Evolutionary conservation across 495 filamentous ascomycete genomes (phyloP).

Genomic region (Durotheca rogersii): DNA sequence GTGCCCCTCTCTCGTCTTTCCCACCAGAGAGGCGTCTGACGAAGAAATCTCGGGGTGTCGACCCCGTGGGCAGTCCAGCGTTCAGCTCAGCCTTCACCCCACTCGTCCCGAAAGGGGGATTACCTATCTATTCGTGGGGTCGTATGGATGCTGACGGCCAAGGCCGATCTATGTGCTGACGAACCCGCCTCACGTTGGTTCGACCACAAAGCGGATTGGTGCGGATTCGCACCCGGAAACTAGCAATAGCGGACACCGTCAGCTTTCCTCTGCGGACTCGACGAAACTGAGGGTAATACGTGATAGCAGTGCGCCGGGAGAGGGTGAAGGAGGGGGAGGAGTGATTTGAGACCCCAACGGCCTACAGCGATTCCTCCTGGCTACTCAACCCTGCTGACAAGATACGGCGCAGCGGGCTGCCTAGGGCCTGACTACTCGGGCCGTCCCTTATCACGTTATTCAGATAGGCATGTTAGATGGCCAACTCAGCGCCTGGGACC

Average conservation of each 20-base stretch:
- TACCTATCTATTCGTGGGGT: slow-evolving; percentile 26
- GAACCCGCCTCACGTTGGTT: slow-evolving; percentile 28
- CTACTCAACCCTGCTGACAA: slow-evolving; percentile 18
- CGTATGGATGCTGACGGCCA: slow-evolving; percentile 27
- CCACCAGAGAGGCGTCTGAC: slow-evolving; percentile 8
- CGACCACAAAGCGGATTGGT: slow-evolving; percentile 16
- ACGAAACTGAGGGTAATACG: slow-evolving; percentile 26
- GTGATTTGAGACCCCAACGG: neutral
- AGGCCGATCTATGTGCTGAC: slow-evolving; percentile 23
- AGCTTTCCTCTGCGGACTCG: slow-evolving; percentile 17
- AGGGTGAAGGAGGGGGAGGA: slow-evolving; percentile 11
- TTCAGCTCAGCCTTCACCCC: slow-evolving; percentile 32
- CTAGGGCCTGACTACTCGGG: slow-evolving; percentile 20
- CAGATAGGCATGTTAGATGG: slow-evolving; percentile 26
- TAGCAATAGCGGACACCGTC: slow-evolving; percentile 13
- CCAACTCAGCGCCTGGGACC: no score
- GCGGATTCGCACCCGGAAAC: slow-evolving; percentile 9
- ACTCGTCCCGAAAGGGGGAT: slow-evolving; percentile 3
- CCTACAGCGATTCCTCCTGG: slow-evolving; percentile 7
- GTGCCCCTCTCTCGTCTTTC: neutral
- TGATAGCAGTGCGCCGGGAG: neutral
- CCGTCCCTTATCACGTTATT: slow-evolving; percentile 32
- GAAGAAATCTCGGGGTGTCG: slow-evolving; percentile 23
- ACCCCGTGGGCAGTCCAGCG: slow-evolving; percentile 26
- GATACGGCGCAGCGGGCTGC: slow-evolving; percentile 17